Evolutionary conservation across 2,329 filamentous ascomycete species (phyloP), one percentile per base, ranked within the genome.

Genomic region (Colletotrichum nymphaeae): DNA sequence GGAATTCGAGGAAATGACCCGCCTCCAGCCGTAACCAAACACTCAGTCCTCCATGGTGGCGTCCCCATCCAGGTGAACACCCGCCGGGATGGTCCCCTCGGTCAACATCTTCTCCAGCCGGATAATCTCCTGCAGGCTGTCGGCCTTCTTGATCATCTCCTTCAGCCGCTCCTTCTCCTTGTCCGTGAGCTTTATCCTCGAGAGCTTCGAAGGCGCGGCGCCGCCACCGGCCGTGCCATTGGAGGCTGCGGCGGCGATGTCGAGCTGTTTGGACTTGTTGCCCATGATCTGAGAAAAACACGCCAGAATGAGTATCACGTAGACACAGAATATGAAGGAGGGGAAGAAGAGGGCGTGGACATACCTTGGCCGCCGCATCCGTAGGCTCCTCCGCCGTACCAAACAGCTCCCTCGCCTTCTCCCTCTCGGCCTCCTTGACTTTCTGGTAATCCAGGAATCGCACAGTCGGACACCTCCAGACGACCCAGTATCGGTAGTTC

Each of bases 381-480:
- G 95, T 95, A 1, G 96, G 97, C 80, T 93, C 91, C 64, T 93
- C 90, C 1, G 83, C 82, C 3, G 93, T 94, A 64, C 97, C 97
- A 79, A 98, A 98, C 2, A 99, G 87, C 82, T 96, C 93, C 22
- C 85, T 87, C 0, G 95, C 95, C 77, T 92, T 90, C 76, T 90
- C 85, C 57, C 95, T 91, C 87, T 99, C 97, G 0, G 89, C 91
- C 76, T 97, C 91, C 83, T 95, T 97, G 63, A 99, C 95, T 84
- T 97, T 98, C 78, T 91, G 89, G 81, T 95, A 98, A 84, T 99
- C 97, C 62, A 99, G 88, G 83, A 98, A 98, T 57, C 96, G 92
- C 56, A 99, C 91, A 5, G 88, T 89, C 1, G 95, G 95, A 81
- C 93, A 94, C 75, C 93, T 91, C 93, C 94, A 98, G 74, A 99